These are phyloP conservation scores for Diaporthe helianthi DNA, from an alignment of 2,329 filamentous ascomycete genomes.

Conservation along the genomic window DNA sequence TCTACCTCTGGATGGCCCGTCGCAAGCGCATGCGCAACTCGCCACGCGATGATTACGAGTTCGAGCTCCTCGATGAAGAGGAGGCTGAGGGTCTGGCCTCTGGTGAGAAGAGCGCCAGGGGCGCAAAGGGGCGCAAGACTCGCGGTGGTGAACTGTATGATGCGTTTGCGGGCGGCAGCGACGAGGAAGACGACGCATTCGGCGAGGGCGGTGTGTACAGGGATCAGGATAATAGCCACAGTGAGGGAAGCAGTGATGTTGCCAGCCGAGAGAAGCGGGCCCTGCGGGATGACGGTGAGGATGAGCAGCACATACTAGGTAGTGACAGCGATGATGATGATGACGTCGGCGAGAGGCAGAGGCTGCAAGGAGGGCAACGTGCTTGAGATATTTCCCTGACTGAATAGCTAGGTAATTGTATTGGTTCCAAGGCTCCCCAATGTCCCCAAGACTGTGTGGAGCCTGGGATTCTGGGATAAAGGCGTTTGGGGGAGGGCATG, in stretches of 20 bases:
- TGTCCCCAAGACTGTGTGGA: too few relatives aligned
- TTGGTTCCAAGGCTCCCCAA: neutral
- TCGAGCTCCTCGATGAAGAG: slow-evolving; percentile 87
- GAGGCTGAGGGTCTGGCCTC: slow-evolving; percentile 65
- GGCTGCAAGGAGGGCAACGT: slow-evolving; percentile 36
- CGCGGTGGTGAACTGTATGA: slow-evolving; percentile 93
- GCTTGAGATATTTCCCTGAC: slow-evolving; percentile 1
- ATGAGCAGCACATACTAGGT: slow-evolving; percentile 58
- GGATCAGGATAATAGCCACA: slow-evolving; percentile 37
- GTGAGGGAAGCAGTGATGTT: slow-evolving; percentile 37
- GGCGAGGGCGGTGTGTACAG: slow-evolving; percentile 48
- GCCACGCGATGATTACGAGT: slow-evolving; percentile 86
- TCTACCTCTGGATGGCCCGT: slow-evolving; percentile 82
- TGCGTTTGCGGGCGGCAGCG: slow-evolving; percentile 88
- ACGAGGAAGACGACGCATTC: slow-evolving; percentile 64
- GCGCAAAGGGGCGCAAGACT: slow-evolving; percentile 55
- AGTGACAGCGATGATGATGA: slow-evolving; percentile 54
- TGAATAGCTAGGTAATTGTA: neutral
- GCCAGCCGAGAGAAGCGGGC: slow-evolving; percentile 43
- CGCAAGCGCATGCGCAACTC: slow-evolving; percentile 77
- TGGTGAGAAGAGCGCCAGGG: slow-evolving; percentile 53
- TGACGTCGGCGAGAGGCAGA: slow-evolving; percentile 46
- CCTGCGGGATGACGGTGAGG: slow-evolving; percentile 41
- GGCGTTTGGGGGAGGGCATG: neutral
- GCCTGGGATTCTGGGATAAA: neutral